A percentile compares a stretch with the other conserved stretches of the same genome.
phyloP scores from a whole-genome alignment of 2,329 filamentous ascomycete species.

The Hypoxylon sp. region DNA sequence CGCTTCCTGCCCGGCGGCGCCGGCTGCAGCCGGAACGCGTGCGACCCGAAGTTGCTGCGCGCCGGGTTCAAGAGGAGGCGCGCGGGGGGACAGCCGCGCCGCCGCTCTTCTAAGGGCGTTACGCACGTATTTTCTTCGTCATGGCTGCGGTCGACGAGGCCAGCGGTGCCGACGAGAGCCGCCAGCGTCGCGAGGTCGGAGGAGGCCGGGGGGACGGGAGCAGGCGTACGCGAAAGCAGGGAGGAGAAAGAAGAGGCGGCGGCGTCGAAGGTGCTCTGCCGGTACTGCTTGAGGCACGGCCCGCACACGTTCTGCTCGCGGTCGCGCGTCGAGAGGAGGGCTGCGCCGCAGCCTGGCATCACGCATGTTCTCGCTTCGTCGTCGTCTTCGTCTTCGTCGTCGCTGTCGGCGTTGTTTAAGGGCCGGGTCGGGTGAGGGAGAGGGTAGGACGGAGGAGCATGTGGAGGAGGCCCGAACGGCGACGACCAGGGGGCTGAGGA shows the following conservation, averaged over 20 bases:
- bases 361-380: slow-evolving; percentile 24
- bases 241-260: neutral
- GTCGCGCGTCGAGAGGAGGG: slow-evolving; percentile 22
- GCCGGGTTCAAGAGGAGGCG: neutral
- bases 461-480: too few species aligned
- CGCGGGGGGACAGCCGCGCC: neutral
- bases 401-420: neutral
- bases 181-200: neutral
- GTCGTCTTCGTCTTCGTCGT: neutral
- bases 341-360: slow-evolving; percentile 30
- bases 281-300: slow-evolving; percentile 35
- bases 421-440: too few species aligned
- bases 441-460: too few species aligned
- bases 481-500: too few species aligned
- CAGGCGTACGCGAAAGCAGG: too few species aligned
- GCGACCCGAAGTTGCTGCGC: slow-evolving; percentile 3
- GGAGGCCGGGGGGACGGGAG: neutral
- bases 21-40: slow-evolving; percentile 36
- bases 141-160: neutral
- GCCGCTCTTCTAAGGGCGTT: neutral
- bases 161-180: neutral
- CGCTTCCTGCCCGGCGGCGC: slow-evolving; percentile 25
- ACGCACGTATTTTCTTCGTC: neutral
- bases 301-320: slow-evolving; percentile 35
- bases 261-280: slow-evolving; percentile 37